Evolutionary conservation across 2,329 filamentous ascomycete species (phyloP), one percentile per base, ranked within the genome.

Genomic region (Ophiostoma fasciatum): DNA sequence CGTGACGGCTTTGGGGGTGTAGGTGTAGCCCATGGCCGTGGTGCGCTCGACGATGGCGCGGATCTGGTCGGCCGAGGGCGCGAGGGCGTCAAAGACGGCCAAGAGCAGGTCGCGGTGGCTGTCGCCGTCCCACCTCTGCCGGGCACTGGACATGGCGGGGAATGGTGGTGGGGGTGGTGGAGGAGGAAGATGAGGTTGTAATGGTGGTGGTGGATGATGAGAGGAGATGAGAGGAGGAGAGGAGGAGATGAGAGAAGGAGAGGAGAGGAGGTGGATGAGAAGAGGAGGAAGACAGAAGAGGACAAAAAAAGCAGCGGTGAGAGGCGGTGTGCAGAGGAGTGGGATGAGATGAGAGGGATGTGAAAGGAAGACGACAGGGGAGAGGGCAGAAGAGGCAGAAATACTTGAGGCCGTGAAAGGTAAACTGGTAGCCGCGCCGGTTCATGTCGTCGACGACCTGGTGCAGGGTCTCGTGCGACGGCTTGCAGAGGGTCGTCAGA

Each of bases 401-500:
- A 31, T 40, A 45, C 44, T 42, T 35, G 2, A 44, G 28, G n/a
- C 37, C 43, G 10, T 36, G 35, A 15, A 26, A 43, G 2, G 41
- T 43, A n/a, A 45, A 55, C 2, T 40, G 35, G 39, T 54, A 48
- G 13, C 49, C 53, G 19, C 48, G 49, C 3, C 20, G 18, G 8
- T 44, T 43, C 30, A 58, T 44, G 1, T 40, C 37, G 6, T 38
- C 38, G 7, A 52, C 39, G 20, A 58, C 41, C 0, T 26, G 33
- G 1, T 42, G 40, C 34, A 54, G 58, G 10, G 60, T 51, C 1
- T 46, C 46, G 0, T 42, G 27, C 3, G 42, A 48, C 3, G 59
- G 53, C 26, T 51, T 56, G 36, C 59, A 43, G 7, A 56, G 48
- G 19, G 55, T 51, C n/a, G 61, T 47, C 18, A 67, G 39, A 20